phyloP scores from a whole-genome alignment of 2,329 filamentous ascomycete genomes.

The Aspergillus caelatus region DNA sequence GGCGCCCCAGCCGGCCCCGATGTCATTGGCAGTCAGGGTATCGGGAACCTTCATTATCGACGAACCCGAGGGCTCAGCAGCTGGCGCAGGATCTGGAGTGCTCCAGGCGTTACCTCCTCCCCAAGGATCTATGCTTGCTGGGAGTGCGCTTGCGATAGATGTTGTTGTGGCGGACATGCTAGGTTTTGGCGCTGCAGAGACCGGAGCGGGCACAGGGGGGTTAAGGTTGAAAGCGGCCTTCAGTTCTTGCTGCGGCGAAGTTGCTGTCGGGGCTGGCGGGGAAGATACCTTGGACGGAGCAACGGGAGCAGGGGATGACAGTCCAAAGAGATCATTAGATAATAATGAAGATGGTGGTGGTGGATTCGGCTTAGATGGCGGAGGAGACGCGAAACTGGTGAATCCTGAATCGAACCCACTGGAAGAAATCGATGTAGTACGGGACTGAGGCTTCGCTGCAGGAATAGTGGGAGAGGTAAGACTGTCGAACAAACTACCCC shows the following conservation, averaged over 20 bases:
- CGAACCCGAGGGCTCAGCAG: slow-evolving; percentile 38
- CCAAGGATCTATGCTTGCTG: slow-evolving; percentile 71
- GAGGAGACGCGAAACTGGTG: slow-evolving; percentile 58
- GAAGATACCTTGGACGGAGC: slow-evolving; percentile 48
- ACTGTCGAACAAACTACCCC: slow-evolving; percentile 81
- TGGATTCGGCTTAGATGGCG: slow-evolving; percentile 50
- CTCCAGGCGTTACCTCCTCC: slow-evolving; percentile 83
- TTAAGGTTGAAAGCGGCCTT: slow-evolving; percentile 80
- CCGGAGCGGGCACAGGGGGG: slow-evolving; percentile 46
- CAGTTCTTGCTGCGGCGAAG: slow-evolving; percentile 44
- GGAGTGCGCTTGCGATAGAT: slow-evolving; percentile 45
- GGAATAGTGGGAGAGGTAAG: slow-evolving; percentile 63
- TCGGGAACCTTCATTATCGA: slow-evolving; percentile 47
- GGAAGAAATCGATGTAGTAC: slow-evolving; percentile 55
- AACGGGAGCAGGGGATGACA: slow-evolving; percentile 56
- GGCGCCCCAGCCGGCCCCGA: slow-evolving; percentile 67
- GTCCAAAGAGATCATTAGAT: slow-evolving; percentile 81
- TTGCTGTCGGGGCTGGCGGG: slow-evolving; percentile 42
- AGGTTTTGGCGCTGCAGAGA: slow-evolving; percentile 44
- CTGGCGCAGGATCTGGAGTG: slow-evolving; percentile 61
- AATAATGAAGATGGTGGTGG: slow-evolving; percentile 49
- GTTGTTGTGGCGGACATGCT: slow-evolving; percentile 42
- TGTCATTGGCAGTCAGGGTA: slow-evolving; percentile 60
- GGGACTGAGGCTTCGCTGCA: slow-evolving; percentile 44
- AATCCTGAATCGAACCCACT: slow-evolving; percentile 69